Evolutionary conservation across 2,329 filamentous ascomycete genomes (phyloP).

Genomic region (Pseudogymnoascus sp.): DNA sequence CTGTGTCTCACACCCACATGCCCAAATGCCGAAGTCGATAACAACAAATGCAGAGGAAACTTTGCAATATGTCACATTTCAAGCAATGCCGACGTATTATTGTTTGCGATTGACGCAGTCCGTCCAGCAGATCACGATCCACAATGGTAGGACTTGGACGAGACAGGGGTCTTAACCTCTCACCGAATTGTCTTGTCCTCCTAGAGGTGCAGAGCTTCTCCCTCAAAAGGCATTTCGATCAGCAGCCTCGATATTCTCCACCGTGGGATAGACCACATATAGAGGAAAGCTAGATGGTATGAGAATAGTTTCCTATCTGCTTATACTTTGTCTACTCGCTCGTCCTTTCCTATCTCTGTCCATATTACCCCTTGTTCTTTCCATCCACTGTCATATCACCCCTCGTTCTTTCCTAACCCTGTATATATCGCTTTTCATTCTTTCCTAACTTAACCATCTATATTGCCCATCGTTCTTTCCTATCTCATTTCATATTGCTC

Average conservation of each 20-base stretch:
- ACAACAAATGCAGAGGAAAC: not conserved
- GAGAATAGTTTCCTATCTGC: not conserved
- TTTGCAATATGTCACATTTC: not conserved
- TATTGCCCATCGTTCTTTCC: not conserved
- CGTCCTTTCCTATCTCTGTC: not conserved
- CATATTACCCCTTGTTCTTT: not conserved
- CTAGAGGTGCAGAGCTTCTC: not conserved
- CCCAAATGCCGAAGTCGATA: not conserved
- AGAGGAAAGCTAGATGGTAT: not conserved
- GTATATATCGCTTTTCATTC: not conserved
- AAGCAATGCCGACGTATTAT: not conserved
- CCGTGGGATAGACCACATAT: not conserved
- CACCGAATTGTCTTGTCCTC: not conserved
- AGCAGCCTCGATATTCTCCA: not conserved
- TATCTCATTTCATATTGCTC: not conserved
- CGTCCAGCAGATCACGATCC: not conserved
- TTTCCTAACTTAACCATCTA: not conserved
- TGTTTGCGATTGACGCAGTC: not conserved
- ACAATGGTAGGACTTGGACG: not conserved
- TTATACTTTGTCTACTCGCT: not conserved
- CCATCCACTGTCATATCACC: not conserved
- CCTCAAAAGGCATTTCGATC: not conserved
- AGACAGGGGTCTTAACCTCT: not conserved
- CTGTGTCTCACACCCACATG: not conserved
- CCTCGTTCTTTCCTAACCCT: not conserved